These are phyloP conservation scores for Hyaloperonospora brassicae DNA, from an alignment of 352 stramenopile genomes.

Conservation along the genomic window DNA sequence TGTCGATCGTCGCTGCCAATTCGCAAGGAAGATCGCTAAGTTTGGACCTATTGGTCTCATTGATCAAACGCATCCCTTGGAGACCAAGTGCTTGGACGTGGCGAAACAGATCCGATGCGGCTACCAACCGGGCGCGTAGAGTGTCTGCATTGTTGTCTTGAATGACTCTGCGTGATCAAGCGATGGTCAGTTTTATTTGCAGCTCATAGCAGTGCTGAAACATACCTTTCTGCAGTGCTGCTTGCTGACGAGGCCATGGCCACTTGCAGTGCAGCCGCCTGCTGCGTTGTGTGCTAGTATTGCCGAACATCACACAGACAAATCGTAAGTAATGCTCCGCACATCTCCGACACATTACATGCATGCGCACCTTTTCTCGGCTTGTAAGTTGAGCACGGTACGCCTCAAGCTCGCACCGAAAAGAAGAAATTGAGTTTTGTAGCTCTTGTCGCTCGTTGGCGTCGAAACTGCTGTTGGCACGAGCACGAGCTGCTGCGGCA, in stretches of 20 bases:
- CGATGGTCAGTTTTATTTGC: neutral
- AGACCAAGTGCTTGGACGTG: constrained; percentile 24
- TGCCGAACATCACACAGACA: constrained; percentile 2
- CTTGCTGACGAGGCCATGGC: neutral
- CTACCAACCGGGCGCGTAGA: constrained; percentile 14
- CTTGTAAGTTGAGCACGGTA: constrained; percentile 11
- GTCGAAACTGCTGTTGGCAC: constrained; percentile 7
- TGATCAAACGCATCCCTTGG: constrained; percentile 14
- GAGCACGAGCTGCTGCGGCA: constrained; percentile 10
- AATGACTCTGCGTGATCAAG: constrained; percentile 9
- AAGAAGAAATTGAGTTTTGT: constrained; percentile 17
- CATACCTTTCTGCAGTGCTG: constrained; percentile 13
- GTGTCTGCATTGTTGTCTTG: constrained; percentile 12
- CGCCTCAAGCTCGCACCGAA: constrained; percentile 18
- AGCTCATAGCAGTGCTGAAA: neutral
- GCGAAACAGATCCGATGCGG: constrained; percentile 20
- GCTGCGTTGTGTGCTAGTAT: constrained; percentile 15
- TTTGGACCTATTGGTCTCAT: constrained; percentile 6
- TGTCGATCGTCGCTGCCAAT: neutral
- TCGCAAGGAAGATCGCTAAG: constrained; percentile 10
- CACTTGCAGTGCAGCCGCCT: constrained; percentile 6
- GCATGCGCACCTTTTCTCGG: constrained; percentile 15
- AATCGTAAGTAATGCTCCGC: constrained; percentile 10
- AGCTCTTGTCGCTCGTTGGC: constrained; percentile 12
- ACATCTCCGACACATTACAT: neutral